phyloP scores from a whole-genome alignment of 2,329 filamentous ascomycete genomes.

The Xylariales sp. region DNA sequence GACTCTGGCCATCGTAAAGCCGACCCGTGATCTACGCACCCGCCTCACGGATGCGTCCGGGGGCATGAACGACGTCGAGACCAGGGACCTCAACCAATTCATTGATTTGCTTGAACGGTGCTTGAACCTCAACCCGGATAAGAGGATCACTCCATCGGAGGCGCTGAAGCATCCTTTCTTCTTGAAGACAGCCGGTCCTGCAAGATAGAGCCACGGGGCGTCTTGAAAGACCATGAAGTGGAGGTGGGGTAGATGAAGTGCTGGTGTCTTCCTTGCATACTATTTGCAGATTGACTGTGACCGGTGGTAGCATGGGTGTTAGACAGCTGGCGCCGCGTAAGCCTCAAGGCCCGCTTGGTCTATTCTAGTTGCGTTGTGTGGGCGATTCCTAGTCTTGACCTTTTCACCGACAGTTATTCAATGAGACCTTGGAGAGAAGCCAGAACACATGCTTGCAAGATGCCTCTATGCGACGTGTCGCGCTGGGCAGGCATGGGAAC shows the following conservation, averaged over 20 bases:
- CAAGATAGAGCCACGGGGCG: slow-evolving; percentile 18
- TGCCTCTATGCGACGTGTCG: too few relatives aligned
- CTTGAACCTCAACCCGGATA: slow-evolving; percentile 84
- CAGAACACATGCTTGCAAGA: too few relatives aligned
- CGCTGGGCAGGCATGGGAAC: too few relatives aligned
- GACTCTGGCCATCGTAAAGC: slow-evolving; percentile 66
- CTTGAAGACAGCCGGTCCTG: slow-evolving; percentile 29
- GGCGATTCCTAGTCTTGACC: too few relatives aligned
- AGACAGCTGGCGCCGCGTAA: too few relatives aligned
- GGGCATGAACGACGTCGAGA: slow-evolving; percentile 68
- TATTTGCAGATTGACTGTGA: too few relatives aligned
- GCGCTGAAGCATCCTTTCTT: slow-evolving; percentile 90
- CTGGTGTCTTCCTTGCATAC: too few relatives aligned
- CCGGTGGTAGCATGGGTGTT: too few relatives aligned
- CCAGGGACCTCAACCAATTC: slow-evolving; percentile 76
- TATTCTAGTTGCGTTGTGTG: too few relatives aligned
- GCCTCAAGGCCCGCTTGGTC: too few relatives aligned
- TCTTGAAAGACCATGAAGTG: neutral
- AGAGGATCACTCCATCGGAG: slow-evolving; percentile 80
- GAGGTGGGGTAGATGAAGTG: neutral
- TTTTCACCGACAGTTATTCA: too few relatives aligned
- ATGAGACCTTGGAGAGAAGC: too few relatives aligned
- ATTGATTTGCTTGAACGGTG: slow-evolving; percentile 85
- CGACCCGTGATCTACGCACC: slow-evolving; percentile 75
- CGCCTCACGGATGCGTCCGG: slow-evolving; percentile 70